Evolutionary conservation across 2,329 filamentous ascomycete species (phyloP), one percentile per base, ranked within the genome.

Genomic region (Paradendryphiella salina): DNA sequence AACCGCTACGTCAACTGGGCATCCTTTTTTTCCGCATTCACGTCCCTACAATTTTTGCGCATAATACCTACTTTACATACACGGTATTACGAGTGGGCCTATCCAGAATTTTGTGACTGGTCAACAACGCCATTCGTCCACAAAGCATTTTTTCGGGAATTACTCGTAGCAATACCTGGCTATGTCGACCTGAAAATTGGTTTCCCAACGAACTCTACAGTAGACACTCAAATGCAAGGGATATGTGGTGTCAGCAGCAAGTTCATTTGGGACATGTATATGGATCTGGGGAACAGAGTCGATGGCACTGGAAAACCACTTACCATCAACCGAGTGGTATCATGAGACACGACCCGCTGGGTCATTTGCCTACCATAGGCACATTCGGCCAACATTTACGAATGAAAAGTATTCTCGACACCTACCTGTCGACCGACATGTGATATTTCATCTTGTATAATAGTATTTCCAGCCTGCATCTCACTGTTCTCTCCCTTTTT

Each of bases 1-100:
- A 67, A 68, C 45, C 61, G 54, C 20, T 68, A 67, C 32, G 56
- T 67, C n/a, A 61, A 70, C 50, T 70, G 67, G 67, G 34, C 46
- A 0, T 53, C 60, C 3, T 64, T 69, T 39, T 66, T 69, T 43
- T 51, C 60, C 11, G 29, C 50, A 0, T 64, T 70, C 14, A 41
- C 63, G 0, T 52, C 60, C 0, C 44, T 69, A 4, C 53, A 59
- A 1, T 61, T 60, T 20, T 39, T 69, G 5, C 61, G 60, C 13
- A 58, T 70, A n/a, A 54, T 66, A 6, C 65, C 63, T 0, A 65
- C 59, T 0, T 62, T 69, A 10, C 65, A 70, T 35, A 46, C 61
- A 0, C 50, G 65, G 23, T 70, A 69, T 43, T 61, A 63, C 47
- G 67, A 68, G 29, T 70, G 67, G 67, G 63, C 66, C 2, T 47